A percentile compares a stretch with the other conserved stretches of the same genome.
Conservation (phyloP, 2,329 filamentous ascomycete species). For the Ophiostoma piceae region DNA sequence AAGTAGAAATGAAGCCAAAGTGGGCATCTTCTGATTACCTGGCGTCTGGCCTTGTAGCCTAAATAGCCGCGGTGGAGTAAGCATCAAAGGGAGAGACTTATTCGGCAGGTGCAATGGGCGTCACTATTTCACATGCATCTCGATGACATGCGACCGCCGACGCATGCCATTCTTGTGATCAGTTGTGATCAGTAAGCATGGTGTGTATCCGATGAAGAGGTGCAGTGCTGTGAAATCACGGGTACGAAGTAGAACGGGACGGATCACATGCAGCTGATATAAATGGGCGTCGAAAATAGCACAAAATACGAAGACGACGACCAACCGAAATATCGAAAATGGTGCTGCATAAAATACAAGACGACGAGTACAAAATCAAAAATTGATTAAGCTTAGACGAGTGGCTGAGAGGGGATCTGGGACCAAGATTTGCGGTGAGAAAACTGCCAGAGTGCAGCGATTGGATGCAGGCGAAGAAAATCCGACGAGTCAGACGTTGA, state of each 20-base stretch:
- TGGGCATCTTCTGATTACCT: background rate
- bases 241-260: background rate
- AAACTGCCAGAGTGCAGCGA: background rate
- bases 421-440: background rate
- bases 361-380: background rate
- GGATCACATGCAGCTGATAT: background rate
- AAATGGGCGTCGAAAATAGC: background rate
- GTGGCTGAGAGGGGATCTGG: background rate
- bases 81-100: conserved; percentile 12
- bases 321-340: background rate
- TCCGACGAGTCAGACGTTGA: background rate
- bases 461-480: background rate
- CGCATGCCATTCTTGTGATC: no score
- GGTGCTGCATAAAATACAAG: background rate
- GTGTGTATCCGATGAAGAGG: background rate
- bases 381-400: background rate
- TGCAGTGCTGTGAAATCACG: background rate
- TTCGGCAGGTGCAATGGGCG: background rate
- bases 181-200: background rate
- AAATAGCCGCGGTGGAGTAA: conserved; percentile 18
- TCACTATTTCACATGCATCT: background rate
- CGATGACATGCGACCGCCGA: background rate
- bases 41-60: conserved; percentile 10
- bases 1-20: conserved; percentile 2
- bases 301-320: background rate